Base-by-base conservation (phyloP, 129 eudicot species). In the Calendula officinalis region DNA sequence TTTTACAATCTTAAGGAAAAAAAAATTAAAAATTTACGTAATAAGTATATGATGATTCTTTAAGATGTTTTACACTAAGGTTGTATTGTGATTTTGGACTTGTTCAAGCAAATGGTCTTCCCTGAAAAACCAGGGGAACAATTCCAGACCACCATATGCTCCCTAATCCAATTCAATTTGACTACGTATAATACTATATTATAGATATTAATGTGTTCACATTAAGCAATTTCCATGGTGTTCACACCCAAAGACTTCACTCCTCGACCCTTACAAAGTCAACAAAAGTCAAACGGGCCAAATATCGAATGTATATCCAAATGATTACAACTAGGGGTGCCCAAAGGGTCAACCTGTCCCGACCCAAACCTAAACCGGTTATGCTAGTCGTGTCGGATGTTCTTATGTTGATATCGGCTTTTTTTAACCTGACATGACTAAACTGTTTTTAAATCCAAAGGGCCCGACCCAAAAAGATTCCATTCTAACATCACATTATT, bases 41-140 rank as follows among this genome's bases (percentile, higher is more conserved):
- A 40, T 33, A 53, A 54, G 36, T 15, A 52, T 52, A 52, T 27
- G 60, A 10, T 49, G 1, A n/a, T n/a, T n/a, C n/a, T n/a, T n/a
- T n/a, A n/a, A n/a, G n/a, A n/a, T n/a, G n/a, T 40, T 49, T 53
- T 39, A n/a, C 60, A 50, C 69, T 56, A 32, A 61, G 62, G 76
- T 54, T 49, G 69, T 52, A 44, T 12, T 4, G 30, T 22, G 13
- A 34, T 39, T 51, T 61, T 72, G 70, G 70, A 62, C 62, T 62
- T 71, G 62, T 63, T 42, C 44, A 60, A 70, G 44, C 69, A 64
- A 6, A 48, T 35, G 44, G 69, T 50, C 44, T 39, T 49, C 66
- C 69, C 10, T 36, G 17, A 16, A 5, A 72, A 42, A 62, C 52
- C 61, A 7, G 62, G 77, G 70, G 49, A 53, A 40, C 62, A 64